Evolutionary conservation across 2,329 filamentous ascomycete species (phyloP).

Genomic region (Acephala macrosclerotiorum): DNA sequence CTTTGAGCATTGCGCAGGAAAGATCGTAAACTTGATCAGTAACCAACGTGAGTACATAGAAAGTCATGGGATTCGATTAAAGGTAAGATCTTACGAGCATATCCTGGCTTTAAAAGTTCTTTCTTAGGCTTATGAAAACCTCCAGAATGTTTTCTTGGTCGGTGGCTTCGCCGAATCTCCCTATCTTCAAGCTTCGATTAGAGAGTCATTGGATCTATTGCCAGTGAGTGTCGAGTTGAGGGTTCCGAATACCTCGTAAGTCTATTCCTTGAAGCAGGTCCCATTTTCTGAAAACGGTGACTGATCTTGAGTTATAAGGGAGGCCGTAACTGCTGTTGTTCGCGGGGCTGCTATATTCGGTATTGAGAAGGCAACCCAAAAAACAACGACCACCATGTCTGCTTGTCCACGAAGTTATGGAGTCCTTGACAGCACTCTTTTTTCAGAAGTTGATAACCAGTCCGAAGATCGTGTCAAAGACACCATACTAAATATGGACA

Average conservation of each 20-base stretch:
- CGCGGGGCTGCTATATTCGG: slow-evolving; percentile 32
- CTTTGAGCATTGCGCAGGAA: slow-evolving; percentile 29
- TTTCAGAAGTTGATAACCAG: slow-evolving; percentile 10
- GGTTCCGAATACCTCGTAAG: slow-evolving; percentile 25
- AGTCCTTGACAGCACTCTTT: slow-evolving; percentile 22
- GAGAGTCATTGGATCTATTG: slow-evolving; percentile 8
- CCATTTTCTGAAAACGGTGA: background rate
- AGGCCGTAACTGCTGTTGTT: slow-evolving; percentile 20
- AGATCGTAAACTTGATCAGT: slow-evolving; percentile 35
- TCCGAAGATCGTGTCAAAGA: background rate
- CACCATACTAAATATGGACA: background rate
- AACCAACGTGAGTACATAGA: slow-evolving; percentile 28
- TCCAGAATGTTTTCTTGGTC: slow-evolving; percentile 24
- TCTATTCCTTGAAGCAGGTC: background rate
- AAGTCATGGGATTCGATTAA: background rate
- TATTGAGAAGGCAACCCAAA: slow-evolving; percentile 36
- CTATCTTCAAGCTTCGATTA: slow-evolving; percentile 27
- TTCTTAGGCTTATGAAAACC: background rate
- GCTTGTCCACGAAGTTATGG: slow-evolving; percentile 36
- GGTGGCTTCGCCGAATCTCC: slow-evolving; percentile 35
- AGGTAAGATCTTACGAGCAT: slow-evolving; percentile 4
- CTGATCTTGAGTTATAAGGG: background rate
- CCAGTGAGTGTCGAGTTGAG: slow-evolving; percentile 13
- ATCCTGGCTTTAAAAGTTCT: background rate
- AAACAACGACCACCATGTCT: slow-evolving; percentile 23